A percentile compares a stretch with the other conserved stretches of the same genome.
Conservation (phyloP, 2,329 filamentous ascomycete genomes). For the Colletotrichum sp. region DNA sequence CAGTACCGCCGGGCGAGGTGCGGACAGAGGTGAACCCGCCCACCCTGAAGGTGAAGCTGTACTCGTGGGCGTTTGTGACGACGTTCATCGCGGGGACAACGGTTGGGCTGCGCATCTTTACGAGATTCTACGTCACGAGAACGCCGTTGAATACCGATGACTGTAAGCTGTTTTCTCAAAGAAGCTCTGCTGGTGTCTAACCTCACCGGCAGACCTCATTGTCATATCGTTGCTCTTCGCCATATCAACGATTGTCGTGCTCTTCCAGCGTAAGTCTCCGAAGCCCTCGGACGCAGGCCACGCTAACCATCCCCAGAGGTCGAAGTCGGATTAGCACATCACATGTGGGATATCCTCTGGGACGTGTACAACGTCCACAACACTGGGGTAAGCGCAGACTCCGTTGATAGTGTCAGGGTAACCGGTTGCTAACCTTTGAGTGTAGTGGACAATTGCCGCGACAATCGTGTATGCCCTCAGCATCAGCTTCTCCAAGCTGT, state of each 20-base stretch:
- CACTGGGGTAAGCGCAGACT: neutral
- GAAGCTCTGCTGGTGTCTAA: neutral
- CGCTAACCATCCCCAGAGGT: slow-evolving; percentile 22
- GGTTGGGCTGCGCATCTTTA: slow-evolving; percentile 29
- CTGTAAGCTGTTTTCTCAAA: slow-evolving; percentile 22
- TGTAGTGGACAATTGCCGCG: neutral
- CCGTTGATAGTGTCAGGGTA: neutral
- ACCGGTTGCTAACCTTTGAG: neutral
- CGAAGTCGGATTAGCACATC: slow-evolving; percentile 26
- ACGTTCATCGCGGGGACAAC: slow-evolving; percentile 26
- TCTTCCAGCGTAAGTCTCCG: slow-evolving; percentile 24
- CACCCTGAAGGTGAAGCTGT: slow-evolving; percentile 23
- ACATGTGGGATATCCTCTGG: slow-evolving; percentile 31
- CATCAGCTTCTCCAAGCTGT: slow-evolving; percentile 14
- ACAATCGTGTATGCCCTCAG: slow-evolving; percentile 1
- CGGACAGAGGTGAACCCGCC: slow-evolving; percentile 18
- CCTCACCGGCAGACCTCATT: slow-evolving; percentile 19
- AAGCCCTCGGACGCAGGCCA: too few relatives aligned
- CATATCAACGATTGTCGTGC: slow-evolving; percentile 26
- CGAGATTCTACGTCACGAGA: slow-evolving; percentile 31
- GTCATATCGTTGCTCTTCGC: slow-evolving; percentile 27
- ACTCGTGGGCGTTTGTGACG: slow-evolving; percentile 26
- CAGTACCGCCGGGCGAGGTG: slow-evolving; percentile 26
- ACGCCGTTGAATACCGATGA: slow-evolving; percentile 30
- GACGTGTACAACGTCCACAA: neutral